A percentile compares a stretch with the other conserved stretches of the same genome.
Evolutionary conservation across 1,284 basidiomycete genomes (phyloP).

Genomic region (Moniliophthora roreri): DNA sequence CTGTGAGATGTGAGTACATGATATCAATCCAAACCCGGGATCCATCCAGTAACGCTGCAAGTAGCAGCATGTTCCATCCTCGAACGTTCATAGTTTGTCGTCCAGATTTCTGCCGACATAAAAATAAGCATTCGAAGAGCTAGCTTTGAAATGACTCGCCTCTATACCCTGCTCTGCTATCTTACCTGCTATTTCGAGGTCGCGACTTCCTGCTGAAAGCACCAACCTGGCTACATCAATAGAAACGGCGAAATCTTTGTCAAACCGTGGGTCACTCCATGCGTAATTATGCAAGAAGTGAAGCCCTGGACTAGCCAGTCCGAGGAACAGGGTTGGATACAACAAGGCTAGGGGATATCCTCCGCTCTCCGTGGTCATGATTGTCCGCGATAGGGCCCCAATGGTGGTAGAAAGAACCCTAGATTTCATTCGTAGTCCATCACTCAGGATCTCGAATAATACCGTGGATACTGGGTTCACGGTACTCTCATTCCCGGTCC

Average conservation of each 20-base stretch:
- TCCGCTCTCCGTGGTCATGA: slow-evolving; percentile 27
- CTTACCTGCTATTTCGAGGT: slow-evolving; percentile 32
- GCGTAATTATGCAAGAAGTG: slow-evolving; percentile 51
- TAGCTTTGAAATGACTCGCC: slow-evolving; percentile 21
- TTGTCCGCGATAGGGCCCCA: slow-evolving; percentile 34
- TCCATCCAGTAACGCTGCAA: slow-evolving; percentile 49
- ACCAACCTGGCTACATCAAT: slow-evolving; percentile 53
- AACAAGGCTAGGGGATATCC: slow-evolving; percentile 23
- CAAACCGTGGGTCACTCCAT: slow-evolving; percentile 42
- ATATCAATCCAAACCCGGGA: slow-evolving; percentile 37
- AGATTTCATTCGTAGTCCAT: slow-evolving; percentile 53
- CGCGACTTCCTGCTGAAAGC: slow-evolving; percentile 42
- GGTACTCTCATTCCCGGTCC: slow-evolving; percentile 28
- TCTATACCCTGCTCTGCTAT: slow-evolving; percentile 33
- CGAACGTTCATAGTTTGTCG: slow-evolving; percentile 43
- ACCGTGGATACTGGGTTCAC: slow-evolving; percentile 43
- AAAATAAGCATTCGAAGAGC: slow-evolving; percentile 12
- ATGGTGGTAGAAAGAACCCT: slow-evolving; percentile 50
- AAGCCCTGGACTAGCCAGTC: slow-evolving; percentile 49
- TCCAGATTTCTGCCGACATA: slow-evolving; percentile 33
- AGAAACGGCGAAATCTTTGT: slow-evolving; percentile 52
- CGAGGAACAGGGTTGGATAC: slow-evolving; percentile 28
- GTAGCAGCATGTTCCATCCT: slow-evolving; percentile 61
- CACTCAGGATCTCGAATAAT: slow-evolving; percentile 55
- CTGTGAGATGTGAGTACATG: slow-evolving; percentile 48